Evolutionary conservation across 768 basidiomycete species (phyloP), one percentile per base, ranked within the genome.

Genomic region (Trametes punicea): DNA sequence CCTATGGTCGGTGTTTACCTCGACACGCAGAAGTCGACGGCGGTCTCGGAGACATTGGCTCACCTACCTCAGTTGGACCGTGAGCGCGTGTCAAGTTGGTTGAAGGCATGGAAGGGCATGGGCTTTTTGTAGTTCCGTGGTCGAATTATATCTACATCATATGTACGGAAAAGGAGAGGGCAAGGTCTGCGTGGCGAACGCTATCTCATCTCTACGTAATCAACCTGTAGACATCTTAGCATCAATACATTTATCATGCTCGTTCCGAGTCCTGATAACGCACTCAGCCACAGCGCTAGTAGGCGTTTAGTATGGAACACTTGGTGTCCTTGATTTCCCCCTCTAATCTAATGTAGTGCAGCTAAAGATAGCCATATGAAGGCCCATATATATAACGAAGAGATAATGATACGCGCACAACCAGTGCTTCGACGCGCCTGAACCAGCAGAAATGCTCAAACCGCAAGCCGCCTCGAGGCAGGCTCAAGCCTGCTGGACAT

Each of bases 91-190:
- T n/a, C 16, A 34, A 21, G 44, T 20, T 54, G 52, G 44, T 5
- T 54, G n/a, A 44, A 23, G 2, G 44, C 26, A 15, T 54, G 52
- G 52, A 46, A 38, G 33, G 34, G 18, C 7, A 34, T 31, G 2
- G 44, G 52, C 4, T 54, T 46, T 34, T n/a, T 54, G 34, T 39
- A 36, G 30, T n/a, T n/a, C n/a, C n/a, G n/a, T n/a, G n/a, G n/a
- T n/a, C n/a, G n/a, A n/a, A 30, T 18, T 3, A 18, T 20, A 23
- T 25, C 40, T n/a, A 23, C 23, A 47, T 33, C 3, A 3, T 41
- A 41, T n/a, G 6, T 39, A n/a, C n/a, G n/a, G 38, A 39, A 8
- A 11, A 20, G 16, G 18, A 41, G 10, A 21, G 18, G 18, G 39
- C 9, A n/a, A n/a, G n/a, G n/a, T n/a, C n/a, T n/a, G n/a, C n/a